These are phyloP conservation scores for Gyrodon lividus DNA, from an alignment of 768 basidiomycete species.

Conservation along the genomic window DNA sequence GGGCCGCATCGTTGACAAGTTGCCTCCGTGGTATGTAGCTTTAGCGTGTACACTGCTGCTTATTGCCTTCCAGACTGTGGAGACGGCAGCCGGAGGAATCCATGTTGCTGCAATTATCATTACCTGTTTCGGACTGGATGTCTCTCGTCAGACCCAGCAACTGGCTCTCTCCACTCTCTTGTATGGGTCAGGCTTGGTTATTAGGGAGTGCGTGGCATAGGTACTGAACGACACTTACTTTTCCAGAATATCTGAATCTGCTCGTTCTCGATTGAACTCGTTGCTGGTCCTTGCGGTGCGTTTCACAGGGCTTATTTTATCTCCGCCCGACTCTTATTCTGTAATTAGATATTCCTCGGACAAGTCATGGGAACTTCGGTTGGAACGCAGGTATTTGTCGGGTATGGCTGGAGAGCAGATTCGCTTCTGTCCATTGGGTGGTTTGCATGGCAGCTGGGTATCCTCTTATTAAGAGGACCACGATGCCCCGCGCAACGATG, in stretches of 20 bases:
- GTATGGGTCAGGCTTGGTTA: constrained; percentile 33
- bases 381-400: constrained; percentile 68
- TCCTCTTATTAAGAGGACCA: constrained; percentile 68
- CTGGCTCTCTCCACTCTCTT: constrained; percentile 61
- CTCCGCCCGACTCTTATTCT: neutral
- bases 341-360: constrained; percentile 55
- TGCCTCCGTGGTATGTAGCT: constrained; percentile 74
- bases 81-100: constrained; percentile 64
- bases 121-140: constrained; percentile 62
- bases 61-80: constrained; percentile 53
- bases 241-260: constrained; percentile 35
- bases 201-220: constrained; percentile 5
- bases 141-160: constrained; percentile 67
- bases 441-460: constrained; percentile 50
- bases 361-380: constrained; percentile 79
- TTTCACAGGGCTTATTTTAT: neutral
- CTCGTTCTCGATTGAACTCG: constrained; percentile 71
- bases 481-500: constrained; percentile 43
- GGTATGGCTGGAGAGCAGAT: constrained; percentile 62
- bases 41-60: constrained; percentile 49
- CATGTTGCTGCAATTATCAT: constrained; percentile 68
- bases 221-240: constrained; percentile 2
- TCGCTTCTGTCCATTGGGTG: constrained; percentile 59
- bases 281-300: constrained; percentile 63
- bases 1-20: constrained; percentile 62